A percentile compares a stretch with the other conserved stretches of the same genome.
phyloP scores from a whole-genome alignment of 2,329 filamentous ascomycete species.

The Venturia effusa region DNA sequence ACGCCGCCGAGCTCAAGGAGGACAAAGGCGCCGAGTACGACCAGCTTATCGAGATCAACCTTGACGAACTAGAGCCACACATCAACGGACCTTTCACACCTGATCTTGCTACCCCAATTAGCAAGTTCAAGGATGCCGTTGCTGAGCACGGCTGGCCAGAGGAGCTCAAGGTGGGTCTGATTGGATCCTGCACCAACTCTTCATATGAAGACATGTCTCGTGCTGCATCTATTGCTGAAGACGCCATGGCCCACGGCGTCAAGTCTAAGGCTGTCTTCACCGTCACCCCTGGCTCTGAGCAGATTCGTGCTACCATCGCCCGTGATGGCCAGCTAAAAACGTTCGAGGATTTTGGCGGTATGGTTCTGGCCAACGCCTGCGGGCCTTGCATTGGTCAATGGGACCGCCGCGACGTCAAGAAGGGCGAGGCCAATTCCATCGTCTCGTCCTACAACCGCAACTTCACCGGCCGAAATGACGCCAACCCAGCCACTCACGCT shows the following conservation, averaged over 20 bases:
- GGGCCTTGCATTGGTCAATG: constrained; percentile 65
- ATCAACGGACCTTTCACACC: constrained; percentile 99
- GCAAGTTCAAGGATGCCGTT: constrained; percentile 90
- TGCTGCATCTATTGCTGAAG: constrained; percentile 79
- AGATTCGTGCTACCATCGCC: constrained; percentile 87
- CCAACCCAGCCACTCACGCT: constrained; percentile 87
- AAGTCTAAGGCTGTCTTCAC: constrained; percentile 92
- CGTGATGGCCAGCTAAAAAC: constrained; percentile 87
- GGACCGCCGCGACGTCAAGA: constrained; percentile 88
- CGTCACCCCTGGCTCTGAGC: constrained; percentile 92
- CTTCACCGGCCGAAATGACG: constrained; percentile 96
- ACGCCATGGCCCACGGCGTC: constrained; percentile 82
- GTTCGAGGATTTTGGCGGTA: constrained; percentile 90
- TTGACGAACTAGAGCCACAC: constrained; percentile 88
- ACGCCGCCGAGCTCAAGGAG: constrained; percentile 74
- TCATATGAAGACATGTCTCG: constrained; percentile 87
- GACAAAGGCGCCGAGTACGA: constrained; percentile 93
- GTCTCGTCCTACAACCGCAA: constrained; percentile 99
- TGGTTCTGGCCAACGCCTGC: constrained; percentile 92
- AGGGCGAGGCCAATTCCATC: constrained; percentile 93
- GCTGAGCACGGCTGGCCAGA: constrained; percentile 94
- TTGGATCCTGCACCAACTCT: constrained; percentile 96
- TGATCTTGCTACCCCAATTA: constrained; percentile 93
- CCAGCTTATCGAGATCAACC: constrained; percentile 90
- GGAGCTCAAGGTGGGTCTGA: constrained; percentile 91